A percentile compares a stretch with the other conserved stretches of the same genome.
phyloP scores from a whole-genome alignment of 2,329 filamentous ascomycete genomes.

The Onygenales sp. region DNA sequence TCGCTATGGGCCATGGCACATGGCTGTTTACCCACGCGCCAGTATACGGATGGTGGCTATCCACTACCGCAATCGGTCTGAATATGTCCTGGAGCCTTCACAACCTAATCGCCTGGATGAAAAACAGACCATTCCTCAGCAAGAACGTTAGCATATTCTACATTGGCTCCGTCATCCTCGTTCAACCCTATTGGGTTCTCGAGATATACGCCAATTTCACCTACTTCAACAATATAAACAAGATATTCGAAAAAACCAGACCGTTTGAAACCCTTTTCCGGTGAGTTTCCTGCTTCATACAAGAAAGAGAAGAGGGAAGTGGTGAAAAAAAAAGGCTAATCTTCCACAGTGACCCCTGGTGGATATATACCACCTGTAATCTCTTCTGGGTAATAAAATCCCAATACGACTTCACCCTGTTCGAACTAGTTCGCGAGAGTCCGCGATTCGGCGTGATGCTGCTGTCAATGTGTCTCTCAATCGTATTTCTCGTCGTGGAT shows the following conservation, averaged over 20 bases:
- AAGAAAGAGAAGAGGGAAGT: not conserved
- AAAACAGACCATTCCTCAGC: slow-evolving; percentile 52
- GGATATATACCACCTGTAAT: slow-evolving; percentile 52
- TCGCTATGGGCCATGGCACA: slow-evolving; percentile 49
- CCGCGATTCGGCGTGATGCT: slow-evolving; percentile 57
- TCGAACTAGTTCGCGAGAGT: slow-evolving; percentile 50
- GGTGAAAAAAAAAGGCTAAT: not conserved
- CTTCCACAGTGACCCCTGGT: slow-evolving; percentile 51
- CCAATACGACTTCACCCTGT: slow-evolving; percentile 49
- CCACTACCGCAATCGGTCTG: slow-evolving; percentile 49
- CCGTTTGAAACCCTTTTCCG: slow-evolving; percentile 53
- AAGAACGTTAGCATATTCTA: slow-evolving; percentile 44
- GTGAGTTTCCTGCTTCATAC: slow-evolving; percentile 19
- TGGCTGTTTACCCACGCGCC: slow-evolving; percentile 50
- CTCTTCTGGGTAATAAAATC: slow-evolving; percentile 56
- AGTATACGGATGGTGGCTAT: slow-evolving; percentile 55
- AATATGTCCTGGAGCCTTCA: slow-evolving; percentile 56
- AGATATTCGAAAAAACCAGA: slow-evolving; percentile 45
- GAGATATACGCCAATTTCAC: slow-evolving; percentile 58
- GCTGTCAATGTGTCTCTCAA: slow-evolving; percentile 49
- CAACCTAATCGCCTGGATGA: slow-evolving; percentile 60
- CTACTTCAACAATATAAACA: slow-evolving; percentile 50
- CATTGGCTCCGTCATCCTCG: slow-evolving; percentile 49
- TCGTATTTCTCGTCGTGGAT: slow-evolving; percentile 53
- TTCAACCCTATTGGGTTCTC: slow-evolving; percentile 54